Evolutionary conservation across 176 grass and related monocot genomes (phyloP).

Genomic region (Eleusine indica): DNA sequence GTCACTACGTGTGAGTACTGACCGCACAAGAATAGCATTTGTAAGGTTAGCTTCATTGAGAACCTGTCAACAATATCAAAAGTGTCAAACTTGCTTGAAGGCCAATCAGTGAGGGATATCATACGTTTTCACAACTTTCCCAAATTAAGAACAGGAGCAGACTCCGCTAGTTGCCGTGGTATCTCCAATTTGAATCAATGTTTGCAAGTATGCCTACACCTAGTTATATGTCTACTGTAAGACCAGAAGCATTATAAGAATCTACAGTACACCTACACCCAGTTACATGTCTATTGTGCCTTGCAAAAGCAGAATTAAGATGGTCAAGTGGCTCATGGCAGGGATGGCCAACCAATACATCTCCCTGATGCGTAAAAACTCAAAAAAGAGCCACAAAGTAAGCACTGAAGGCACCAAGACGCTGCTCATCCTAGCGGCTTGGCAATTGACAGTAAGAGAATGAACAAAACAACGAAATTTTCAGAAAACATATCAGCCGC

Average conservation of each 20-base stretch:
- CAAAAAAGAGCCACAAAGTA: not conserved
- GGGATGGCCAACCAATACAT: not conserved
- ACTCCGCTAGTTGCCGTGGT: constrained; percentile 7
- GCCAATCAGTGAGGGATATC: not conserved
- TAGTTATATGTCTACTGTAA: no score
- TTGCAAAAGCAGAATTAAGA: not conserved
- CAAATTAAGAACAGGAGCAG: constrained; percentile 30
- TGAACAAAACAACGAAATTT: not conserved
- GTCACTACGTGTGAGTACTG: constrained; percentile 94
- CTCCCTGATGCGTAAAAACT: not conserved
- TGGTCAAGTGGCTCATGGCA: not conserved
- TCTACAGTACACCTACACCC: not conserved
- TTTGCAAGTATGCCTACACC: not conserved
- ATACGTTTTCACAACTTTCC: constrained; percentile 32
- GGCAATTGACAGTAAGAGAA: not conserved
- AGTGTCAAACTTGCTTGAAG: constrained; percentile 35
- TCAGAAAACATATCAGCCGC: not conserved
- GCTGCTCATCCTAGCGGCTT: not conserved
- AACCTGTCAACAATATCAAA: constrained; percentile 56
- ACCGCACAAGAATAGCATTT: constrained; percentile 85
- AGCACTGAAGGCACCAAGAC: not conserved
- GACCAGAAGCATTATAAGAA: constrained; percentile 16
- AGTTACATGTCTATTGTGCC: not conserved
- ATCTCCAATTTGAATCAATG: constrained; percentile 10
- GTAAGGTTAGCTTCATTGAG: constrained; percentile 97